Percentiles rank a stretch among this genome's conserved stretches.
phyloP scores from a whole-genome alignment of 2,329 filamentous ascomycete species.

The Fusarium sp. region DNA sequence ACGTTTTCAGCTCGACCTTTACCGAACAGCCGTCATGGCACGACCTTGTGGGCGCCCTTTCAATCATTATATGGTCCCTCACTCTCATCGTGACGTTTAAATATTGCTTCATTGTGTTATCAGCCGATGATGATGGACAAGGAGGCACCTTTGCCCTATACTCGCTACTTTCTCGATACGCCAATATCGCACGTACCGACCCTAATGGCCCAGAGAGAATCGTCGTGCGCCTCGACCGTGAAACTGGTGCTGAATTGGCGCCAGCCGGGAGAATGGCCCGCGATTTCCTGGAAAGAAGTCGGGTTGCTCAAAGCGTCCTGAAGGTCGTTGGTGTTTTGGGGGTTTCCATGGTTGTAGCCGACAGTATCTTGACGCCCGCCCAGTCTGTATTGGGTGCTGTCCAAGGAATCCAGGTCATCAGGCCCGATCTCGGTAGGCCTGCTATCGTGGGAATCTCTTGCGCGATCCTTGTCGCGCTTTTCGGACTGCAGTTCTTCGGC shows the following conservation, averaged over 20 bases:
- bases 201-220: conserved; percentile 62
- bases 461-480: conserved; percentile 72
- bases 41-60: conserved; percentile 73
- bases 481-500: conserved; percentile 73
- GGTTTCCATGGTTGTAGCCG: conserved; percentile 74
- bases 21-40: conserved; percentile 64
- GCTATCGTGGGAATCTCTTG: conserved; percentile 74
- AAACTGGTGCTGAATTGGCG: conserved; percentile 66
- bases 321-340: conserved; percentile 73
- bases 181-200: conserved; percentile 70
- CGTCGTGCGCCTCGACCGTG: conserved; percentile 70
- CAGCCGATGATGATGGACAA: conserved; percentile 77
- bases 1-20: conserved; percentile 78
- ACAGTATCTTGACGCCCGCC: conserved; percentile 76
- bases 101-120: conserved; percentile 74
- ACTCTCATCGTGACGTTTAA: conserved; percentile 77
- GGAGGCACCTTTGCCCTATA: conserved; percentile 78
- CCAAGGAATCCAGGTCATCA: conserved; percentile 71
- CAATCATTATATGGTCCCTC: conserved; percentile 76
- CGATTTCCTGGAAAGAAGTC: conserved; percentile 68
- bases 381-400: conserved; percentile 78
- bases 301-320: conserved; percentile 62
- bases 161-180: conserved; percentile 69
- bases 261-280: conserved; percentile 65
- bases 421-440: conserved; percentile 64